phyloP scores from a whole-genome alignment of 345 rosid genomes.

The Eucalyptus sp. region DNA sequence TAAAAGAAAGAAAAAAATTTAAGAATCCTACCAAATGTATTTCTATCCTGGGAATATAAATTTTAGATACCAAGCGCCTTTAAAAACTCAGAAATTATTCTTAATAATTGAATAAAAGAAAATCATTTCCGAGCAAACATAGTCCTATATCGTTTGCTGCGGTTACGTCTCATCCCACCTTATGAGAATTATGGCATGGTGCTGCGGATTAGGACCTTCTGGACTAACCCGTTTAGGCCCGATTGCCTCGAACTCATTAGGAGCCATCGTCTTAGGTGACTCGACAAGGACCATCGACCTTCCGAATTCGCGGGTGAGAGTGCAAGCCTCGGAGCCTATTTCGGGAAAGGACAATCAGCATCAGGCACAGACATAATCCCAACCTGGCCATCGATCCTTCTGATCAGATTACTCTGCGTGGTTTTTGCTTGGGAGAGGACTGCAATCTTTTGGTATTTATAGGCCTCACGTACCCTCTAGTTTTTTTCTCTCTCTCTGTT shows the following conservation, averaged over 20 bases:
- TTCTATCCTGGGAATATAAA: too few species aligned
- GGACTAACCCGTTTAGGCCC: not conserved
- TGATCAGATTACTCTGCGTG: not conserved
- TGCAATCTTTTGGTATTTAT: not conserved
- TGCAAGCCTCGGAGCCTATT: not conserved
- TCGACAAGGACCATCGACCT: not conserved
- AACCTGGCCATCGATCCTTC: not conserved
- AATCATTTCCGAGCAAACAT: not conserved
- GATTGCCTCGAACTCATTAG: not conserved
- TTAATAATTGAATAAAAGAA: too few species aligned
- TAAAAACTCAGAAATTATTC: too few species aligned
- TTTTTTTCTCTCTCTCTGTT: not conserved
- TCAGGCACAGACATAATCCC: not conserved
- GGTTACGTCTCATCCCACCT: not conserved
- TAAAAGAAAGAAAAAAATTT: too few species aligned
- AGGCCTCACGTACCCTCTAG: not conserved
- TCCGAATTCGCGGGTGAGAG: not conserved
- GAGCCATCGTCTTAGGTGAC: not conserved
- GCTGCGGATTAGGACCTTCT: not conserved
- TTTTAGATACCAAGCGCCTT: too few species aligned
- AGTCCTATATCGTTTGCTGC: not conserved
- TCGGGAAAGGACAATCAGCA: not conserved
- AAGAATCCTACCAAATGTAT: too few species aligned
- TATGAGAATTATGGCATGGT: not conserved
- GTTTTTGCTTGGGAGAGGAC: not conserved